phyloP scores from a whole-genome alignment of 2,329 filamentous ascomycete genomes.

The Trichoderma harzianum region DNA sequence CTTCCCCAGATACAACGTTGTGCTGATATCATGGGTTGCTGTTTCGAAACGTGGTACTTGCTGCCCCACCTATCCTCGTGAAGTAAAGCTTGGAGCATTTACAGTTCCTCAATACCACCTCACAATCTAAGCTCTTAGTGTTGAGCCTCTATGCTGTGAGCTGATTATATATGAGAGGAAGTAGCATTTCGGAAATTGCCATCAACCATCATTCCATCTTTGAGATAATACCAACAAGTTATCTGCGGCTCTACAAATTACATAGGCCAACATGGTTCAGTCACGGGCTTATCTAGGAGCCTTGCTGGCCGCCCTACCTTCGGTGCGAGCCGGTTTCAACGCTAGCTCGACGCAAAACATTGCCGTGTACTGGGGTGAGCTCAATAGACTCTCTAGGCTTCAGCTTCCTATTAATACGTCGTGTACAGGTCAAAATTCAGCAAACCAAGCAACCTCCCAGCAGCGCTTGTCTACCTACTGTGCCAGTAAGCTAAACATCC shows the following conservation, averaged over 20 bases:
- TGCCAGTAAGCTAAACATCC: background rate
- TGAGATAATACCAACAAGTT: background rate
- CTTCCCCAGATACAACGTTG: constrained; percentile 7
- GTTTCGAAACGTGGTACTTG: constrained; percentile 1
- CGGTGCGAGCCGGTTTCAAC: constrained; percentile 42
- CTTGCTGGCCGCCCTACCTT: constrained; percentile 29
- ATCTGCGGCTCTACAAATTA: background rate
- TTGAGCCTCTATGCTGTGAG: background rate
- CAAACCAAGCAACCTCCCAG: background rate
- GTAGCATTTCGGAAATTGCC: background rate
- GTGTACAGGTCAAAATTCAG: background rate
- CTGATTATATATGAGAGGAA: background rate
- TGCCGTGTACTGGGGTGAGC: constrained; percentile 63
- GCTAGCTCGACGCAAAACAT: constrained; percentile 50
- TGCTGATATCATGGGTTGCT: background rate
- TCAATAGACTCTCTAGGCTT: background rate
- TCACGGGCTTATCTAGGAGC: constrained; percentile 21
- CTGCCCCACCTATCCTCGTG: background rate
- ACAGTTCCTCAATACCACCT: background rate
- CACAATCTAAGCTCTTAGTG: background rate
- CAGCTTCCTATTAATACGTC: background rate
- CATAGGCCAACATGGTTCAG: background rate
- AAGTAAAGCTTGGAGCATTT: background rate
- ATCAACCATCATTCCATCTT: background rate
- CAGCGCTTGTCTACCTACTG: background rate